phyloP scores from a whole-genome alignment of 1,139 yeast species.

The Yamadazyma epiphylla region DNA sequence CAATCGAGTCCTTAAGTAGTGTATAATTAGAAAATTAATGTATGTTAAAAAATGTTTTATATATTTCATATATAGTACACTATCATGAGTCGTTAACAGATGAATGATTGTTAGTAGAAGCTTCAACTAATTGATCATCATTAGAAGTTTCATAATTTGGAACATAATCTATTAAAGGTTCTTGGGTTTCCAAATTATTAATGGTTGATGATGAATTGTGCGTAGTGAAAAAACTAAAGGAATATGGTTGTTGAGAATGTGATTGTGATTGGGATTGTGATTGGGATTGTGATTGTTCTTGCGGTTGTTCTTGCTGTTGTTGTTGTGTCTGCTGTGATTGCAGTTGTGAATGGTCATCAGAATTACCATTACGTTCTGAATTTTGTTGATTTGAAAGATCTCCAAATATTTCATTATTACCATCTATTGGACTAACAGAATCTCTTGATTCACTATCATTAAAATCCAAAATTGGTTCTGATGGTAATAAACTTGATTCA shows the following conservation, averaged over 20 bases:
- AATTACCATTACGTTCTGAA: background rate
- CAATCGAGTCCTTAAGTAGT: conserved; percentile 3
- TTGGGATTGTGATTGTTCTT: no score
- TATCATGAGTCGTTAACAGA: conserved; percentile 4
- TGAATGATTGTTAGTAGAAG: conserved; percentile 3
- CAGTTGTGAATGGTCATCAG: conserved; percentile 9
- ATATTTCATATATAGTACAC: conserved; percentile 3
- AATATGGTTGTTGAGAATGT: conserved; percentile 1
- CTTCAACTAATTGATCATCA: conserved; percentile 21
- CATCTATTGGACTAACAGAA: conserved; percentile 11
- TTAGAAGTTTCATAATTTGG: conserved; percentile 34
- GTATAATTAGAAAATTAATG: background rate
- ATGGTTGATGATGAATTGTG: conserved; percentile 6
- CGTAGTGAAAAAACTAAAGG: conserved; percentile 13
- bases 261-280: background rate
- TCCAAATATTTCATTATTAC: conserved; percentile 5
- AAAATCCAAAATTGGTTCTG: conserved; percentile 47
- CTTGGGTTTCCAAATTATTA: conserved; percentile 13
- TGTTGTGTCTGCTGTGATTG: no score
- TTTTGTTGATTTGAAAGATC: background rate
- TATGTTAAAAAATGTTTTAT: background rate
- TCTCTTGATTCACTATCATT: conserved; percentile 18
- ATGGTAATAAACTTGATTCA: conserved; percentile 59
- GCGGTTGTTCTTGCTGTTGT: no score
- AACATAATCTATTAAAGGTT: conserved; percentile 30